Percentiles rank a stretch among this genome's conserved stretches.
These are phyloP conservation scores for Domatiomyces catenatus DNA, from an alignment of 2,329 filamentous ascomycete genomes.

Conservation along the genomic window DNA sequence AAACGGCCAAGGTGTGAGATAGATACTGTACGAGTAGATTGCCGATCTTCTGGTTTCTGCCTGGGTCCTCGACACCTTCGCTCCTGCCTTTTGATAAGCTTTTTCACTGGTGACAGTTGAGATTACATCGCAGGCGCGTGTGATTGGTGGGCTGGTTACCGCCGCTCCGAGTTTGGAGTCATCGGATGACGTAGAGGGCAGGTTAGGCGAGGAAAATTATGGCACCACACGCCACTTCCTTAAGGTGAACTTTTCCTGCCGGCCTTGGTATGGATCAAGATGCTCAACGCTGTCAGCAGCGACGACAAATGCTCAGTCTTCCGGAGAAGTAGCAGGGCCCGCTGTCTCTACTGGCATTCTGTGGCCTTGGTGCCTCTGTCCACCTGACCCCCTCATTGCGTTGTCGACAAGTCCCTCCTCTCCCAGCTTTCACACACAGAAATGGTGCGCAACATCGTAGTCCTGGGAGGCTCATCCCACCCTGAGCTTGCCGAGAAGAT, in stretches of 20 bases:
- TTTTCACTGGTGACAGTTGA: too few relatives aligned
- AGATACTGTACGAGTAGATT: too few relatives aligned
- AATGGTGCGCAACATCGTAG: constrained; percentile 91
- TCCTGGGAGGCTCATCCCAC: constrained; percentile 87
- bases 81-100: too few relatives aligned
- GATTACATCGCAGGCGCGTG: too few relatives aligned
- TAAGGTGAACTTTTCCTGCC: neutral
- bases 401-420: neutral
- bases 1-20: neutral
- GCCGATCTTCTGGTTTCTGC: too few relatives aligned
- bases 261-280: neutral
- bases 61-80: too few relatives aligned
- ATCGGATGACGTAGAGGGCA: neutral
- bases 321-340: neutral
- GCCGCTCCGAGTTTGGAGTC: too few relatives aligned
- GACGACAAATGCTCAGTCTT: neutral
- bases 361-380: constrained; percentile 1
- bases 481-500: constrained; percentile 73
- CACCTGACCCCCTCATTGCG: neutral
- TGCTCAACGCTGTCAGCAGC: neutral
- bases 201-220: neutral
- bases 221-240: neutral
- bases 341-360: neutral
- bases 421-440: neutral
- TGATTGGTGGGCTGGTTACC: too few relatives aligned